Base-by-base conservation (phyloP, 805 yeast genomes). In the Kuraishia piskuri region DNA sequence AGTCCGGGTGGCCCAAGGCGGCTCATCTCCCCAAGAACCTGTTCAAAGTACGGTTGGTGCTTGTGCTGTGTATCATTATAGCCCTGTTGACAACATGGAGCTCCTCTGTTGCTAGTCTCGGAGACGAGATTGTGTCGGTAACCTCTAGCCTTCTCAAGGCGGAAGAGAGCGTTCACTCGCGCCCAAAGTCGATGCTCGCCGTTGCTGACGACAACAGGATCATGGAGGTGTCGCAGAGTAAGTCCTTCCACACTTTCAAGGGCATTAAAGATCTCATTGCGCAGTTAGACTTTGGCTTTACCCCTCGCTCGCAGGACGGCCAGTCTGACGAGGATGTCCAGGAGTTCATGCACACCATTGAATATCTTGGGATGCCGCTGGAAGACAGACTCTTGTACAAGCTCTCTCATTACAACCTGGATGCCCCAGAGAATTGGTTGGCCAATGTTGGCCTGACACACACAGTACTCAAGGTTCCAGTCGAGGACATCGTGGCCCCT, bases 381-480 rank as follows among this genome's bases (percentile, higher is more conserved):
- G 37, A 23, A 17, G 36, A 44, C 17, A 50, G 44, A 22, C n/a
- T 50, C 37, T 17, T 17, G 40, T 23, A 7, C 37, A 50, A 40
- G 47, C n/a, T 50, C 22, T n/a, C 36, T 19, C 21, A 22, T 6
- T 37, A 20, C 22, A 47, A 50, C 48, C 17, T 3, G 48, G 19
- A 50, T 31, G 52, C 46, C 40, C 48, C 47, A 10, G 48, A 24
- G 22, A 40, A 40, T 47, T 50, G 52, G 52, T 9, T 50, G 22
- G 47, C 48, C 7, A 17, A 44, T 6, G 22, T 12, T 36, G 22
- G 40, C 22, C 2, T 50, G 44, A 37, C 23, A 19, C 22, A 50
- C 52, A n/a, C 52, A 2, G 48, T 22, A 22, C 14, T 50, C 23
- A 44, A 50, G 48, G 23, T 50, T 12, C 23, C 23, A 22, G n/a